A percentile compares a stretch with the other conserved stretches of the same genome.
Evolutionary conservation across 1,284 basidiomycete species (phyloP).

Genomic region (Cutaneotrichosporon spelunceum): DNA sequence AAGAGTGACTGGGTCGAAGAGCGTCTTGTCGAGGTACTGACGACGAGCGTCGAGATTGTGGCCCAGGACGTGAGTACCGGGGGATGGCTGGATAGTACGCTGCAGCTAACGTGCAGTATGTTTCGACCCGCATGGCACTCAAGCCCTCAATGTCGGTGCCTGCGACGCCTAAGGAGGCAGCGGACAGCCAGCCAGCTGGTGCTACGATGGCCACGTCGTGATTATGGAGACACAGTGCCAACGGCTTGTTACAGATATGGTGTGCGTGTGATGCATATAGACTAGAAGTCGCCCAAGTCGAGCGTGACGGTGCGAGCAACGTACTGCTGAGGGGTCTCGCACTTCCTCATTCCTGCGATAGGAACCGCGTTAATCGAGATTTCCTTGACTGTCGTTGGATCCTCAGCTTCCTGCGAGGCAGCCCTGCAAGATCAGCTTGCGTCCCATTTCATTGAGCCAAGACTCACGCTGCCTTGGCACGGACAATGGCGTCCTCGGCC

Average conservation of each 20-base stretch:
- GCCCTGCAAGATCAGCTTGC: constrained; percentile 5
- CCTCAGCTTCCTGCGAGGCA: constrained; percentile 11
- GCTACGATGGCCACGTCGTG: neutral
- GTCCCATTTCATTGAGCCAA: neutral
- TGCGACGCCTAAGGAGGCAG: neutral
- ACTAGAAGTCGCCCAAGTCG: constrained; percentile 53
- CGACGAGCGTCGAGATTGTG: constrained; percentile 75
- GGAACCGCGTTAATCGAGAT: constrained; percentile 19
- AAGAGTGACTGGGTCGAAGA: constrained; percentile 92
- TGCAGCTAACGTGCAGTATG: constrained; percentile 34
- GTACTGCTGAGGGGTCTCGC: constrained; percentile 47
- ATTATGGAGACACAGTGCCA: neutral
- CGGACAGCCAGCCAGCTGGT: constrained; percentile 2
- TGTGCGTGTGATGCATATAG: constrained; percentile 1
- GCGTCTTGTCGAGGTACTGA: constrained; percentile 75
- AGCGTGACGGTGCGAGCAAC: constrained; percentile 51
- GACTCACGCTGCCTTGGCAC: constrained; percentile 17
- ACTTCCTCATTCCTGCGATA: constrained; percentile 37
- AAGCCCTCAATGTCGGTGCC: constrained; percentile 32
- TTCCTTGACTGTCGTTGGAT: constrained; percentile 16
- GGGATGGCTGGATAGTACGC: too few species aligned
- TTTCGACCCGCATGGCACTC: constrained; percentile 49
- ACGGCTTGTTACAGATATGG: neutral
- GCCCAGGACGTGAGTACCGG: constrained; percentile 65
- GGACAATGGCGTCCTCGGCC: constrained; percentile 46